Percentiles rank a stretch among this genome's conserved stretches.
Evolutionary conservation across 768 basidiomycete species (phyloP).

Genomic region (Amanita polypyramis): DNA sequence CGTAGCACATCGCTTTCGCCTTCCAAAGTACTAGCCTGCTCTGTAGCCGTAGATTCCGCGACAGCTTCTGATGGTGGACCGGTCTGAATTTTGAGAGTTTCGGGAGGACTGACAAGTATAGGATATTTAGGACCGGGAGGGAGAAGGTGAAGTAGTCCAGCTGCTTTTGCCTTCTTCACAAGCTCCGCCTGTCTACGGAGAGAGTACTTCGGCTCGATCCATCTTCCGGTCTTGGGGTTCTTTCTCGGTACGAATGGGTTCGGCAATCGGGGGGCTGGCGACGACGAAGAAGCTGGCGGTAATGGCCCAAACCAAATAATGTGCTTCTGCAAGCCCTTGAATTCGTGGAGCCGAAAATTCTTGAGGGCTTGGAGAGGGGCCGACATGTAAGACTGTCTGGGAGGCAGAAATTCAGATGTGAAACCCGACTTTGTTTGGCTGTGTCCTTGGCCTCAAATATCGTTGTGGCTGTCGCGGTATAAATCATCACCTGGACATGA

Average conservation of each 20-base stretch:
- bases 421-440: conserved; percentile 4
- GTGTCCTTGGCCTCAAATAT: conserved; percentile 1
- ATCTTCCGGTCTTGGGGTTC: conserved; percentile 50
- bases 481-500: not conserved
- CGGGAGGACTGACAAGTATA: conserved; percentile 12
- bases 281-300: conserved; percentile 11
- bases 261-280: conserved; percentile 22
- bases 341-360: conserved; percentile 36
- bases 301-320: conserved; percentile 27
- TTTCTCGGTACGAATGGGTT: conserved; percentile 68
- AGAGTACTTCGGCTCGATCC: conserved; percentile 64
- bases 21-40: not conserved
- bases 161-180: conserved; percentile 55
- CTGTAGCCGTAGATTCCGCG: not conserved
- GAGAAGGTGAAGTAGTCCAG: conserved; percentile 44
- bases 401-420: not conserved
- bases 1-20: conserved; percentile 5
- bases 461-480: not conserved
- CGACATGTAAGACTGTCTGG: conserved; percentile 1
- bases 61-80: not conserved
- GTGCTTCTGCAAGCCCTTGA: conserved; percentile 26
- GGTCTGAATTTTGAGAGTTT: conserved; percentile 1
- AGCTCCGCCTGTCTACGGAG: conserved; percentile 70
- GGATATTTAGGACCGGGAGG: conserved; percentile 57
- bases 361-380: conserved; percentile 23